Base-by-base conservation (phyloP, 1,139 yeast genomes). In the Blastobotrys capitulatus region DNA sequence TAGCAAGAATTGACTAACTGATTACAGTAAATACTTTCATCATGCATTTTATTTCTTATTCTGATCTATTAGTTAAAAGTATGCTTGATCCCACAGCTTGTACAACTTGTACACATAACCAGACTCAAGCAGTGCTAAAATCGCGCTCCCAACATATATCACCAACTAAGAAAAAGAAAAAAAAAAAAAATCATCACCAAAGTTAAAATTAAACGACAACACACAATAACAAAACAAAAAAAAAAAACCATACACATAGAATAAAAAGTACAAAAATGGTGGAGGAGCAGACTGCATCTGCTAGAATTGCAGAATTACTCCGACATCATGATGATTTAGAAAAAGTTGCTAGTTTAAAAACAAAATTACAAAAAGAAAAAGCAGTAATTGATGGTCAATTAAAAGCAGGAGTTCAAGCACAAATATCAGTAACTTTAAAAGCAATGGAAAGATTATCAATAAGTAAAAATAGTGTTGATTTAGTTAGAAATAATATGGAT, bases 361-460 rank as follows among this genome's bases (percentile, higher is more conserved):
- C 77, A 55, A 86, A 82, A 58, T 74, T 87, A 50, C 60, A 68
- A 40, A 78, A 86, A 54, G 94, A 87, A 61, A 85, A 84, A 63
- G 75, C 84, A 0, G 76, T 85, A 1, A 69, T 86, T n/a, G 95
- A 87, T 57, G 72, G 79, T 50, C 86, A 85, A 62, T 72, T 87
- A 52, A 79, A 78, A 57, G 72, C 82, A 38, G 82, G 82, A 39
- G 80, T 86, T 2, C 79, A 79, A 58, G 67, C 73, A 3, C 89
- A 83, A 59, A 75, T 81, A 50, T 79, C 79, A 48, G 70, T 78
- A 8, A 74, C 82, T 7, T 67, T 74, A 58, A 53, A 61, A 32
- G 73, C 73, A 1, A 52, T 65, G 40, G 53, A 60, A 29, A 57
- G 64, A n/a, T 56, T 70, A 51, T 56, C 57, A 9, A 58, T 57